Conservation (phyloP, 176 grass and related monocot species). For the Puya raimondii region DNA sequence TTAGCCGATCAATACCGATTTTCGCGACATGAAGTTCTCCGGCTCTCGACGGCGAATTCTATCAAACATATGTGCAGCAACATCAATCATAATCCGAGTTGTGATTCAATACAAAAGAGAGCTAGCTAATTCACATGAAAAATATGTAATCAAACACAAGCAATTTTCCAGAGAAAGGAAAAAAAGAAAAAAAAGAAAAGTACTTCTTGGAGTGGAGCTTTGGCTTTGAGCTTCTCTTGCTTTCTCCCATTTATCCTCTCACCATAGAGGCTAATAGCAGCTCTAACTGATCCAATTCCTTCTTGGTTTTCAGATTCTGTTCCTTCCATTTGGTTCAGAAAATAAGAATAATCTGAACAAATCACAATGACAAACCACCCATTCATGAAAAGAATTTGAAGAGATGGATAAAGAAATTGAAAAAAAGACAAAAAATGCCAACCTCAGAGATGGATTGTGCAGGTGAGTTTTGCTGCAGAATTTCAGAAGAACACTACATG, state of each 20-base stretch:
- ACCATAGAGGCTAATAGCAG: conserved; percentile 61
- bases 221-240: conserved; percentile 21
- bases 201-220: conserved; percentile 44
- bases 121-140: neutral
- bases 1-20: conserved; percentile 27
- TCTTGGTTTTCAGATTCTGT: conserved; percentile 30
- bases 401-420: conserved; percentile 14
- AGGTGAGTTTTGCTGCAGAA: neutral
- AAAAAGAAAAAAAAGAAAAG: neutral
- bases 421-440: neutral
- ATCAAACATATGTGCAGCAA: neutral
- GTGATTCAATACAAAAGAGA: conserved; percentile 3
- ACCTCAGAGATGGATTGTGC: neutral
- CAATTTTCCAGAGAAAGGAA: neutral
- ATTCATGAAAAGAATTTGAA: conserved; percentile 12
- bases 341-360: conserved; percentile 9
- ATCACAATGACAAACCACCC: neutral
- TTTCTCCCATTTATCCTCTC: conserved; percentile 59
- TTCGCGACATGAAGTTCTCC: conserved; percentile 30
- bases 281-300: conserved; percentile 52
- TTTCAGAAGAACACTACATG: neutral
- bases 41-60: conserved; percentile 37
- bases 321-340: conserved; percentile 33
- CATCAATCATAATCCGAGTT: neutral
- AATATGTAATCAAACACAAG: neutral